Conservation (phyloP, 176 grass and related monocot species). For the Zoysia pacifica region DNA sequence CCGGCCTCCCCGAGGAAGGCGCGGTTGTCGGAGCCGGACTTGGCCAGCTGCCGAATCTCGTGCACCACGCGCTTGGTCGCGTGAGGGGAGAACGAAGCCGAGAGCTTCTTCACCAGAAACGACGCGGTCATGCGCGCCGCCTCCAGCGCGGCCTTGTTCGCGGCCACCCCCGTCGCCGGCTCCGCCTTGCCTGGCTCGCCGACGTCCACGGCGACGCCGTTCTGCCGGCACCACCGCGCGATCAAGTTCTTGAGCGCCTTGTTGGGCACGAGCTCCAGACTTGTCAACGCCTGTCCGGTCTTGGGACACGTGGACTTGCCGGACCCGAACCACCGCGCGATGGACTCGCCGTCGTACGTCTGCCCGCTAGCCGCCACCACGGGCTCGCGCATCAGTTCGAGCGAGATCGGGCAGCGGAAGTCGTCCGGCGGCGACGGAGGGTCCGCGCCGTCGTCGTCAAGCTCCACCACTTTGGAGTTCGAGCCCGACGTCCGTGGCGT, state of each 20-base stretch:
- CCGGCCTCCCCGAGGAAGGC: too few species aligned
- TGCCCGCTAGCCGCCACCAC: conserved; percentile 78
- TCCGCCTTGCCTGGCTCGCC: conserved; percentile 44
- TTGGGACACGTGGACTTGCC: conserved; percentile 89
- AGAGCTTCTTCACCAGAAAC: too few species aligned
- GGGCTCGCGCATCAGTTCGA: conserved; percentile 80
- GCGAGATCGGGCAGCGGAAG: conserved; percentile 90
- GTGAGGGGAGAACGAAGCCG: too few species aligned
- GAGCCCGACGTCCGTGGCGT: conserved; percentile 49
- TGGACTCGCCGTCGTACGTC: conserved; percentile 92
- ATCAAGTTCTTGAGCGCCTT: conserved; percentile 90
- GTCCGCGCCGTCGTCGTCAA: conserved; percentile 39
- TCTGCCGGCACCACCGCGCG: conserved; percentile 83
- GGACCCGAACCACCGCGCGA: conserved; percentile 76
- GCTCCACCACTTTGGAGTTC: conserved; percentile 45
- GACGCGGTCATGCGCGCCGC: too few species aligned
- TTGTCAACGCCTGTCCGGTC: conserved; percentile 63
- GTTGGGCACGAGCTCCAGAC: conserved; percentile 71
- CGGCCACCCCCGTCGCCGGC: neutral
- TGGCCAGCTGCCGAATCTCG: too few species aligned
- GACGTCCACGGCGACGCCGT: conserved; percentile 63
- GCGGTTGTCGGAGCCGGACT: too few species aligned
- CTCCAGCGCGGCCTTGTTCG: conserved; percentile 80
- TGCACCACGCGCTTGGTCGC: too few species aligned
- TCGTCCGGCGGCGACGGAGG: conserved; percentile 60